A percentile compares a stretch with the other conserved stretches of the same genome.
Evolutionary conservation across 352 stramenopile genomes (phyloP).

Genomic region (Pythium dissotocum): DNA sequence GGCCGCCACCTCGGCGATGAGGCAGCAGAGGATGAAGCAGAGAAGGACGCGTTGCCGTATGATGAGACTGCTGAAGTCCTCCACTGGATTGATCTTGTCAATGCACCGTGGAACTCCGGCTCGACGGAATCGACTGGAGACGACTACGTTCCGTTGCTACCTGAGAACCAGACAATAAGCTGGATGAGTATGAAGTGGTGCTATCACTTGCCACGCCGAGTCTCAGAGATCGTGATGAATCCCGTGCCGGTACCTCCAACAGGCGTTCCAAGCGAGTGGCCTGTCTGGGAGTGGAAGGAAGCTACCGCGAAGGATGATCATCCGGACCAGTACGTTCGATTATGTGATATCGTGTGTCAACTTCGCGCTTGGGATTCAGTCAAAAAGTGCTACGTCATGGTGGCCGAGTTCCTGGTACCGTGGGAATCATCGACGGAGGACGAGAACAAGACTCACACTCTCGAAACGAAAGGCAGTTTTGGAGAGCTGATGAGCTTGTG

Average conservation of each 20-base stretch:
- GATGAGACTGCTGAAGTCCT: constrained; percentile 28
- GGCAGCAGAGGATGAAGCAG: neutral
- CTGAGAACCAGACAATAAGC: constrained; percentile 57
- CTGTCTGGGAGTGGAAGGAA: constrained; percentile 43
- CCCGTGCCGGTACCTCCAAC: constrained; percentile 65
- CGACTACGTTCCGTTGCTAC: neutral
- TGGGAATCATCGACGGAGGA: constrained; percentile 43
- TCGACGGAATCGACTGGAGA: constrained; percentile 14
- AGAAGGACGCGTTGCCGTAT: constrained; percentile 3
- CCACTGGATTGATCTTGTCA: constrained; percentile 56
- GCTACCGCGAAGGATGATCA: constrained; percentile 17
- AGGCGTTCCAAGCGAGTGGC: constrained; percentile 63
- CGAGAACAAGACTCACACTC: constrained; percentile 21
- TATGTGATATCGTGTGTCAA: constrained; percentile 76
- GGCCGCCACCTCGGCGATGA: neutral
- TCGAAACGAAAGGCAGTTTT: constrained; percentile 54
- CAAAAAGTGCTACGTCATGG: constrained; percentile 44
- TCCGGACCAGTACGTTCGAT: constrained; percentile 20
- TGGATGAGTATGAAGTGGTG: constrained; percentile 85
- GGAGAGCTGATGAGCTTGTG: constrained; percentile 69
- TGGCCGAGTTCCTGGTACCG: constrained; percentile 74
- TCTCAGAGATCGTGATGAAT: constrained; percentile 50
- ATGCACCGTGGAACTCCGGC: constrained; percentile 47
- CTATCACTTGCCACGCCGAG: constrained; percentile 66
- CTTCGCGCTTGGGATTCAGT: constrained; percentile 69